phyloP scores from a whole-genome alignment of 129 eudicot genomes.

The Glebionis coronaria region DNA sequence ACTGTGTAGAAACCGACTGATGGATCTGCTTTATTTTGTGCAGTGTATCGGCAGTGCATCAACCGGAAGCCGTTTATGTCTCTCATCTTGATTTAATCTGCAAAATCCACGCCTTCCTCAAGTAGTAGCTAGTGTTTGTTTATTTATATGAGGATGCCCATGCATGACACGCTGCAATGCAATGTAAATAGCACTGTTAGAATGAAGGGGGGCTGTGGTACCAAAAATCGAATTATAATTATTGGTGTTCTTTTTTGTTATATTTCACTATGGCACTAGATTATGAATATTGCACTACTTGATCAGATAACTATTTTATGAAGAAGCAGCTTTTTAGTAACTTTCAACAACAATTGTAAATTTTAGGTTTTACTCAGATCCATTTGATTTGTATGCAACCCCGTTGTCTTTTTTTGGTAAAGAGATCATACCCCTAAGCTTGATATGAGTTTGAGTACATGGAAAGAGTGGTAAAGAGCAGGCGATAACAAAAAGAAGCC shows the following conservation, averaged over 20 bases:
- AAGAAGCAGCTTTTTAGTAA: too few species aligned
- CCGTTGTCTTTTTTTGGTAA: too few species aligned
- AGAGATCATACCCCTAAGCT: too few species aligned
- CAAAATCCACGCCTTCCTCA: neutral
- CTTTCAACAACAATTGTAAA: too few species aligned
- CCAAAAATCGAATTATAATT: neutral
- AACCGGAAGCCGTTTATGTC: neutral
- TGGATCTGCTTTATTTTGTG: neutral
- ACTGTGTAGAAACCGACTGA: neutral
- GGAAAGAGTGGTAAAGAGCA: too few species aligned
- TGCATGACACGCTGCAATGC: slow-evolving; percentile 3
- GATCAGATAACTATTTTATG: too few species aligned
- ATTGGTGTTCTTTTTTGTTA: neutral
- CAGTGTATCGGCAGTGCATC: slow-evolving; percentile 6
- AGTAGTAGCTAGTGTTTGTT: neutral
- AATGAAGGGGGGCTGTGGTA: slow-evolving; percentile 7
- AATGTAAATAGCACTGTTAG: slow-evolving; percentile 17
- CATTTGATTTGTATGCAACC: too few species aligned
- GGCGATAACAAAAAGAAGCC: too few species aligned
- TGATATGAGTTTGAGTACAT: too few species aligned
- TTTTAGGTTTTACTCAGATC: too few species aligned
- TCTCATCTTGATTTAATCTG: neutral
- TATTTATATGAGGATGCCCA: slow-evolving; percentile 6
- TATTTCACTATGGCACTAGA: neutral
- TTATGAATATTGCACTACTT: too few species aligned